Conservation (phyloP, 805 yeast species). For the Kockiozyma suomiensis region DNA sequence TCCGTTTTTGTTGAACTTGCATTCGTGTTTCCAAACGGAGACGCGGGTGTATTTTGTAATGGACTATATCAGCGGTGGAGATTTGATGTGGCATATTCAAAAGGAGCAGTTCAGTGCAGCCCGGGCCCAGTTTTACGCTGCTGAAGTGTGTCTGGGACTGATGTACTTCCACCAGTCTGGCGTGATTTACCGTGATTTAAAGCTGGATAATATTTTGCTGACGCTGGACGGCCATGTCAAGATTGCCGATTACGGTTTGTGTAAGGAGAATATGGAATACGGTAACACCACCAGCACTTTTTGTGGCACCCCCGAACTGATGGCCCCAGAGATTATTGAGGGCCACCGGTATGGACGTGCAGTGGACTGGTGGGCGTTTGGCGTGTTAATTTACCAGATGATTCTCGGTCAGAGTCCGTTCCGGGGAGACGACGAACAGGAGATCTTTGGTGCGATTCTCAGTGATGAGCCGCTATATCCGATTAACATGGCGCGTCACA, state of each 20-base stretch:
- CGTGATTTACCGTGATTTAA: conserved; percentile 93
- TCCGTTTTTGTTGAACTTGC: conserved; percentile 88
- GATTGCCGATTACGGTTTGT: conserved; percentile 95
- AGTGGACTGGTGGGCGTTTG: conserved; percentile 99
- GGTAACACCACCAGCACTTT: conserved; percentile 88
- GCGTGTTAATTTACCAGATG: conserved; percentile 95
- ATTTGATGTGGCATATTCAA: conserved; percentile 99
- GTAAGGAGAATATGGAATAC: conserved; percentile 90
- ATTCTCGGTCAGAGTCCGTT: conserved; percentile 94
- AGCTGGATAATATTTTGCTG: conserved; percentile 88
- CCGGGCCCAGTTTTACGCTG: conserved; percentile 96
- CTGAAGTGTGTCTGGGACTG: conserved; percentile 88
- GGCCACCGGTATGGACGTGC: conserved; percentile 91
- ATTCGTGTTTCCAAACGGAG: conserved; percentile 97
- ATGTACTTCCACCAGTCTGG: conserved; percentile 95
- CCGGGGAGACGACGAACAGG: conserved; percentile 96
- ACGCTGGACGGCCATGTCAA: conserved; percentile 93
- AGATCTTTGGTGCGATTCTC: conserved; percentile 92
- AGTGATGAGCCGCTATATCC: conserved; percentile 97
- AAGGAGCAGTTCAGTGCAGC: conserved; percentile 83
- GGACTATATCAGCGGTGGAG: conserved; percentile 99
- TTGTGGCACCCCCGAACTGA: conserved; percentile 98
- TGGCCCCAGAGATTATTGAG: conserved; percentile 97
- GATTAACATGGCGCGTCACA: conserved; percentile 94
- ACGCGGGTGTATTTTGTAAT: conserved; percentile 96